phyloP scores from a whole-genome alignment of 768 basidiomycete species.

The Arthromyces matolae region DNA sequence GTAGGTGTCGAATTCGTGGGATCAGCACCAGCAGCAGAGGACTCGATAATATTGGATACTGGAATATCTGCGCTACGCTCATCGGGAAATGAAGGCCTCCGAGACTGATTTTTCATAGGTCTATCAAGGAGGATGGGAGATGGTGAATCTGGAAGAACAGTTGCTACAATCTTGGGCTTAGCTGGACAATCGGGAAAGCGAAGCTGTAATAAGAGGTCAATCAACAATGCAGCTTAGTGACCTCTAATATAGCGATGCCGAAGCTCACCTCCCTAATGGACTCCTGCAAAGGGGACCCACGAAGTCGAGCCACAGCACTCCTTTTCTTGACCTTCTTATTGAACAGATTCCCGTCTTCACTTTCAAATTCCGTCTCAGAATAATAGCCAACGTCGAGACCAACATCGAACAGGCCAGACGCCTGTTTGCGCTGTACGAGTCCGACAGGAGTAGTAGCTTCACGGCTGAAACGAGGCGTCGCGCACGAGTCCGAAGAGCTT shows the following conservation, averaged over 20 bases:
- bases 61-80: no score
- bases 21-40: not conserved
- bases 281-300: not conserved
- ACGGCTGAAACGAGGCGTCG: not conserved
- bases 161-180: constrained; percentile 7
- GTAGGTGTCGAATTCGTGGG: not conserved
- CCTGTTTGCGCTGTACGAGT: not conserved
- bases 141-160: constrained; percentile 4
- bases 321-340: not conserved
- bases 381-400: constrained; percentile 14
- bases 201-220: not conserved
- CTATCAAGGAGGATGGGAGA: constrained; percentile 14
- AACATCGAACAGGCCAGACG: not conserved
- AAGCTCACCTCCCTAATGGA: not conserved
- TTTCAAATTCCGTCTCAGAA: constrained; percentile 17
- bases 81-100: not conserved
- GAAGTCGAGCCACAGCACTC: no score
- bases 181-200: not conserved
- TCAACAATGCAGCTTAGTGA: not conserved
- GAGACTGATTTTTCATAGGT: not conserved
- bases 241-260: constrained; percentile 1
- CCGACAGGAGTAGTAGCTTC: constrained; percentile 9
- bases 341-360: constrained; percentile 1
- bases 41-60: not conserved
- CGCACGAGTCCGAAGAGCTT: not conserved